Evolutionary conservation across 179 eudicot species (phyloP).

Genomic region (Drosera spatulata): DNA sequence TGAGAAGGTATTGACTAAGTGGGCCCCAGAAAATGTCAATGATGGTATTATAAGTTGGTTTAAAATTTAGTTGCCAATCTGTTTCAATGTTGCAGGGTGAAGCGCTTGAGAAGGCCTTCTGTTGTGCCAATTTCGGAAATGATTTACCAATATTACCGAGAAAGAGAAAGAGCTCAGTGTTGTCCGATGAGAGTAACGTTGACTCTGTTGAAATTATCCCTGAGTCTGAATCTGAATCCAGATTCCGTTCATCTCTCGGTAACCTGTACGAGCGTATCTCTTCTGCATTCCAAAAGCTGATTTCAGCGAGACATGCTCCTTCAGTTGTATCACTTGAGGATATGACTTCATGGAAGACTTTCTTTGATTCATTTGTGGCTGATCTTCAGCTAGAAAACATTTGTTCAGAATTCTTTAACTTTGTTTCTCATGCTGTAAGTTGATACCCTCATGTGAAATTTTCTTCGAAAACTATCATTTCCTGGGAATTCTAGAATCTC

Average conservation of each 20-base stretch:
- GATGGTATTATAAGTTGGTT: too few relatives aligned
- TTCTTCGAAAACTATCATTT: not conserved
- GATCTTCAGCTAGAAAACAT: constrained; percentile 47
- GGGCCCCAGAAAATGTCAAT: too few relatives aligned
- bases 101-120: constrained; percentile 20
- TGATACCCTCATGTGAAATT: not conserved
- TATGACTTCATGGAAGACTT: constrained; percentile 43
- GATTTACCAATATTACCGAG: constrained; percentile 1
- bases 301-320: constrained; percentile 20
- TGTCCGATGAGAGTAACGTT: not conserved
- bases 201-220: constrained; percentile 9
- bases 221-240: constrained; percentile 21
- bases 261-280: constrained; percentile 24
- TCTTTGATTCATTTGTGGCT: constrained; percentile 40
- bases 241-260: constrained; percentile 27
- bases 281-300: constrained; percentile 30
- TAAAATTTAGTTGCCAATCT: constrained; percentile 1
- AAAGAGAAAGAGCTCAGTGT: not conserved
- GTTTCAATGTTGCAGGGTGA: constrained; percentile 19
- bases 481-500: constrained; percentile 2
- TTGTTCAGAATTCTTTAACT: constrained; percentile 33
- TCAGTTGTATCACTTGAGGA: constrained; percentile 33
- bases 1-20: constrained; percentile 34
- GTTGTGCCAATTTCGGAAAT: constrained; percentile 4
- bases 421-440: constrained; percentile 56